These are phyloP conservation scores for Verticillium nubilum DNA, from an alignment of 2,329 filamentous ascomycete species.

Conservation along the genomic window DNA sequence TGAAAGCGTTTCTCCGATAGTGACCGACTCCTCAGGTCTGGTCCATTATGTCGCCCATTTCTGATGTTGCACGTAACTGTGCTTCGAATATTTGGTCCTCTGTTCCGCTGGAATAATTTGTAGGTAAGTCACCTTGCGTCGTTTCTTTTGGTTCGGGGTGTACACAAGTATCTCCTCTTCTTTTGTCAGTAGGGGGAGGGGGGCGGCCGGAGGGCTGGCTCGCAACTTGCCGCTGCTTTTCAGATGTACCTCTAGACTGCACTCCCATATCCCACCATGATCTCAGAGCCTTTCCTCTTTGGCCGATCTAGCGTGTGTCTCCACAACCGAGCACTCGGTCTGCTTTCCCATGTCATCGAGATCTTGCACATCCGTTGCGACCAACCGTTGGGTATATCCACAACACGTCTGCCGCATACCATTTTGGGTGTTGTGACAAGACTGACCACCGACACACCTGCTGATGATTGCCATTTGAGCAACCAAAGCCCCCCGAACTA, in stretches of 20 bases:
- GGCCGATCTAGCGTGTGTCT: conserved; percentile 10
- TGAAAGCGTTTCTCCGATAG: too few species aligned
- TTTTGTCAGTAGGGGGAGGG: neutral
- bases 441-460: conserved; percentile 3
- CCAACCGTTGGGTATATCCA: conserved; percentile 13
- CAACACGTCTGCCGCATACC: conserved; percentile 7
- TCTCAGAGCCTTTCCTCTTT: conserved; percentile 11
- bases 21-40: too few species aligned
- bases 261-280: conserved; percentile 7
- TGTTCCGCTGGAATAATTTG: neutral
- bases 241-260: conserved; percentile 3
- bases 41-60: neutral
- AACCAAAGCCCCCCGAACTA: neutral
- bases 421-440: neutral
- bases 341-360: conserved; percentile 14
- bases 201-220: neutral
- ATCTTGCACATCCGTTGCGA: conserved; percentile 8
- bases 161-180: neutral
- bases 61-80: too few species aligned
- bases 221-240: neutral
- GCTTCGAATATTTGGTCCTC: too few species aligned
- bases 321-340: conserved; percentile 14
- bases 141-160: neutral
- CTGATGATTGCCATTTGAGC: neutral
- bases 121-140: neutral